Conservation (phyloP, 1,284 basidiomycete species). For the Sporisorium sorghi region DNA sequence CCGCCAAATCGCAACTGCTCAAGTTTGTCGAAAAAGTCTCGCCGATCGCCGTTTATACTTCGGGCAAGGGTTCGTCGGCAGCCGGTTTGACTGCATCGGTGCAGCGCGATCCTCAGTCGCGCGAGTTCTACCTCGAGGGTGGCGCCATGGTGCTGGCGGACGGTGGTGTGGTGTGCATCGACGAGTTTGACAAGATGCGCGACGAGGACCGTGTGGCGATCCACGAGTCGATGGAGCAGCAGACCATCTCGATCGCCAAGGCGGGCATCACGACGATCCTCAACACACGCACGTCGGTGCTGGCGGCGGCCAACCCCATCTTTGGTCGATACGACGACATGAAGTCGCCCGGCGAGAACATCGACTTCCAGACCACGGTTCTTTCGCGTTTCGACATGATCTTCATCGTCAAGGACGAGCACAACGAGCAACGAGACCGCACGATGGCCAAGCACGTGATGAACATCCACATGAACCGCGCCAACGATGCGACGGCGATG, state of each 20-base stretch:
- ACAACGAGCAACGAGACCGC: slow-evolving; percentile 91
- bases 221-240: slow-evolving; percentile 99
- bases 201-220: slow-evolving; percentile 99
- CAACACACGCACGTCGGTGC: slow-evolving; percentile 93
- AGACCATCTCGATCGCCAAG: slow-evolving; percentile 99
- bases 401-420: slow-evolving; percentile 98
- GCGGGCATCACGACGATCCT: slow-evolving; percentile 98
- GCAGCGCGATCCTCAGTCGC: slow-evolving; percentile 88
- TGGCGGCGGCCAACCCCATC: slow-evolving; percentile 98
- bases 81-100: slow-evolving; percentile 98
- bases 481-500: slow-evolving; percentile 72
- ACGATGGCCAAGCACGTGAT: slow-evolving; percentile 97
- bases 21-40: slow-evolving; percentile 99
- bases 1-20: slow-evolving; percentile 94
- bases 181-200: slow-evolving; percentile 99
- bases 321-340: slow-evolving; percentile 99
- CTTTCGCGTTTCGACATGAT: slow-evolving; percentile 99
- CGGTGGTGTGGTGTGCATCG: slow-evolving; percentile 98
- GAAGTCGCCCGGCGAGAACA: slow-evolving; percentile 96
- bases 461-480: slow-evolving; percentile 97
- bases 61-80: slow-evolving; percentile 96
- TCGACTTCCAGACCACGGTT: slow-evolving; percentile 98
- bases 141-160: slow-evolving; percentile 99
- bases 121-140: slow-evolving; percentile 98
- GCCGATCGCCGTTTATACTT: slow-evolving; percentile 97